Base-by-base conservation (phyloP, 768 basidiomycete species). In the Macrocybe gigantea region DNA sequence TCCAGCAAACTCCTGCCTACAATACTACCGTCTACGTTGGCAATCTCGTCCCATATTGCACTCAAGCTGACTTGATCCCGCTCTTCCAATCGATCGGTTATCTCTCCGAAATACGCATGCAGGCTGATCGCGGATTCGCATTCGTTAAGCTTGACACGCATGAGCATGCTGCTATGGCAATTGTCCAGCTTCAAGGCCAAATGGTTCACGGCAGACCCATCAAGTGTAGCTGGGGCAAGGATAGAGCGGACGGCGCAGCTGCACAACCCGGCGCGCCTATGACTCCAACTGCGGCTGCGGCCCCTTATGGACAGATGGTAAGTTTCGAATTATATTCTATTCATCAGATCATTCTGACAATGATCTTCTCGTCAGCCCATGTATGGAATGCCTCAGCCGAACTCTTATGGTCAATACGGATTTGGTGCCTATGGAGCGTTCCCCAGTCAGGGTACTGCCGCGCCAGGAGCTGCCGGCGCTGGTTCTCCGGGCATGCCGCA, bases 141-240 rank as follows among this genome's bases (percentile, higher is more conserved):
- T 98, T 98, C 62, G 93, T 99, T 64, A 98, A 98, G 71, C 79
- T 98, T 48, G 96, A 99, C 68, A 93, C 93, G 44, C 95, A 98
- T 65, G 93, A 98, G 64, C 93, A 97, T 64, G 95, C 95, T 47
- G 95, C 96, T 6, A 86, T 93, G 83, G 95, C 95, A 35, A 99
- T 99, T 60, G 88, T 95, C 52, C 93, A 97, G 64, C 74, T 99
- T 44, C 92, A 95, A 66, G 94, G 95, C 46, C 90, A 93, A 71
- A 89, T 93, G 78, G 91, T 99, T 29, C 96, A 99, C 55, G 95
- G 95, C 41, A 73, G 96, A 35, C 93, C 94, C 6, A 92, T 98
- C 75, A 98, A 97, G 70, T 95, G 92, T 67, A 93, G 91, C 59
- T 99, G 96, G 96, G 96, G 96, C 48, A 98, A 97, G 68, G 95